A percentile compares a stretch with the other conserved stretches of the same genome.
Evolutionary conservation across 75 land plant species (phyloP).

Genomic region (Pseudotsuga menziesii): DNA sequence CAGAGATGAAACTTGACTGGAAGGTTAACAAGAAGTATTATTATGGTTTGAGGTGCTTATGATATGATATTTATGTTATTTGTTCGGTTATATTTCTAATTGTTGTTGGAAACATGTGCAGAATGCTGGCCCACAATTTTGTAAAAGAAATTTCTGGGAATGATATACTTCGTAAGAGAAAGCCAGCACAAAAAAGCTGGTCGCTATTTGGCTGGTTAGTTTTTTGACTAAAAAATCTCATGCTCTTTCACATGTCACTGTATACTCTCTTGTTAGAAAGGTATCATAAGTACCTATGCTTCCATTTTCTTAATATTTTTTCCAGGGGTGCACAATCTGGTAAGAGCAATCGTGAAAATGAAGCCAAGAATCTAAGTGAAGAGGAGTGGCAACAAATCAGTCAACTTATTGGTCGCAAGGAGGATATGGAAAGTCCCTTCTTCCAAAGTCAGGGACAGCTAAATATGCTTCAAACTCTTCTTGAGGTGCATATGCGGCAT

Average conservation of each 20-base stretch:
- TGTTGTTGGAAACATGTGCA: slow-evolving; percentile 12
- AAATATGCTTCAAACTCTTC: slow-evolving; percentile 51
- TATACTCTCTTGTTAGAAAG: too few species aligned
- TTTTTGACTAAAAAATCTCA: neutral
- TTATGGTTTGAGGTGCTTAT: too few species aligned
- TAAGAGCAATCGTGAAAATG: slow-evolving; percentile 36
- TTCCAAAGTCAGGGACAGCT: slow-evolving; percentile 31
- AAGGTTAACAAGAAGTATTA: too few species aligned
- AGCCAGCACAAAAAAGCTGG: slow-evolving; percentile 63
- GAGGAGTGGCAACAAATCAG: slow-evolving; percentile 88
- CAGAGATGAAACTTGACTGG: too few species aligned
- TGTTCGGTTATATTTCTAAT: too few species aligned
- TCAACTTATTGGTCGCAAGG: slow-evolving; percentile 81
- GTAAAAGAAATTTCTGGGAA: slow-evolving; percentile 62
- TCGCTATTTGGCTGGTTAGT: slow-evolving; percentile 83
- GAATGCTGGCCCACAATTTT: slow-evolving; percentile 94
- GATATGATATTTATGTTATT: too few species aligned
- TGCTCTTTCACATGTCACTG: too few species aligned
- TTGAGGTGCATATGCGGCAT: slow-evolving; percentile 80
- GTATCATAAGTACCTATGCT: too few species aligned
- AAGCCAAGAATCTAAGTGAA: slow-evolving; percentile 41
- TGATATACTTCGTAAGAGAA: slow-evolving; percentile 26
- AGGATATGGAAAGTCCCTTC: slow-evolving; percentile 42
- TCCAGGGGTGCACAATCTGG: slow-evolving; percentile 12
- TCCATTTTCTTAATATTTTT: too few species aligned